Conservation (phyloP, 257 asterid genomes). For the Apocynum venetum region DNA sequence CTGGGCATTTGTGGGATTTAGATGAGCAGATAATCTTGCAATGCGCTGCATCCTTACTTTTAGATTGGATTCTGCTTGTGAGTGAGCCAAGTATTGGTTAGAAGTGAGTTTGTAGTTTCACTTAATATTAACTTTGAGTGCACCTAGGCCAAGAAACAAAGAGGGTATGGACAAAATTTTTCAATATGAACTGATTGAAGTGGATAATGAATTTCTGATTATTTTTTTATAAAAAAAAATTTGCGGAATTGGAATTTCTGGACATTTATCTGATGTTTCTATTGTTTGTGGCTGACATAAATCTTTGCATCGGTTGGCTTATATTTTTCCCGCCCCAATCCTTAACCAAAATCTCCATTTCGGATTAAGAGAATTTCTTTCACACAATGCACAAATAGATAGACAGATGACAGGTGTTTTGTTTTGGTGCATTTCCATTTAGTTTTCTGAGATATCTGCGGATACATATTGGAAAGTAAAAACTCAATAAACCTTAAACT, state of each 20-base stretch:
- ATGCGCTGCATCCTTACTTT: slow-evolving; percentile 43
- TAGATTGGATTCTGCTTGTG: background rate
- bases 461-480: no score
- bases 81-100: background rate
- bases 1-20: slow-evolving; percentile 67
- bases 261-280: slow-evolving; percentile 45
- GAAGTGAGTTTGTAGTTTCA: background rate
- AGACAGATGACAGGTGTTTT: background rate
- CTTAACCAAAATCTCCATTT: background rate
- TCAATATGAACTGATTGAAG: background rate
- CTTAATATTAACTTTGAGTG: background rate
- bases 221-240: background rate
- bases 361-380: background rate
- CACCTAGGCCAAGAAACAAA: slow-evolving; percentile 4
- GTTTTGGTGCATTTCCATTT: no score
- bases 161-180: slow-evolving; percentile 16
- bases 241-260: slow-evolving; percentile 34
- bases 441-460: no score
- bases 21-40: slow-evolving; percentile 84
- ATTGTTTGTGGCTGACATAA: slow-evolving; percentile 55
- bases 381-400: background rate
- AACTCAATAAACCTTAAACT: no score
- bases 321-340: background rate
- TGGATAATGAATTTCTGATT: background rate
- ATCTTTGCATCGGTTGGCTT: background rate